Evolutionary conservation across 495 filamentous ascomycete genomes (phyloP).

Genomic region (Penicillium atrosanguineum): DNA sequence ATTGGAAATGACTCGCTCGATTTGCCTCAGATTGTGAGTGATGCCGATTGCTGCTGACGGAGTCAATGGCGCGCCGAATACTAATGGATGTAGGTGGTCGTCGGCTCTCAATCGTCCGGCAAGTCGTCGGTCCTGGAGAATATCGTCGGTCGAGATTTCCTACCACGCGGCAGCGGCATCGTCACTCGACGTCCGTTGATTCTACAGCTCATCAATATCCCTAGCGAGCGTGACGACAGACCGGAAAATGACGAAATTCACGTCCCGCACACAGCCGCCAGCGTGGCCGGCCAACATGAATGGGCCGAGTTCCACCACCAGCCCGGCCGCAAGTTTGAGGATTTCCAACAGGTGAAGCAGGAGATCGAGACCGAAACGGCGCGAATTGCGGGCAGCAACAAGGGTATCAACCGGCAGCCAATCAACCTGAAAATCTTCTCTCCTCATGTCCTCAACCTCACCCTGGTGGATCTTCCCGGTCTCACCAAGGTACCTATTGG

Average conservation of each 20-base stretch:
- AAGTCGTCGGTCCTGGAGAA: constrained; percentile 99
- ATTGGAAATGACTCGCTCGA: constrained; percentile 98
- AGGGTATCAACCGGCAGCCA: constrained; percentile 95
- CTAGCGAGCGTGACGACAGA: constrained; percentile 68
- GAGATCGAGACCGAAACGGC: constrained; percentile 98
- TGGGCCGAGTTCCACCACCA: constrained; percentile 98
- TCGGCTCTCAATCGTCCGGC: constrained; percentile 96
- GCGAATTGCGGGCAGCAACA: constrained; percentile 94
- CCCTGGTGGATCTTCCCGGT: constrained; percentile 92
- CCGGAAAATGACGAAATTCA: constrained; percentile 64
- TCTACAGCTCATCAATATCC: constrained; percentile 96
- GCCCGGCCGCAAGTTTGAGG: constrained; percentile 82
- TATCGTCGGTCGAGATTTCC: constrained; percentile 95
- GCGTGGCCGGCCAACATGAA: constrained; percentile 70
- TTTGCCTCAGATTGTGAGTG: constrained; percentile 91
- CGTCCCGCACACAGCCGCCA: constrained; percentile 66
- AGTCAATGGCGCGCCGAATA: constrained; percentile 1
- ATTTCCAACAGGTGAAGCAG: constrained; percentile 88
- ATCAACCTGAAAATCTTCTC: constrained; percentile 99
- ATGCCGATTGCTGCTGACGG: not conserved
- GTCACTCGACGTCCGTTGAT: constrained; percentile 93
- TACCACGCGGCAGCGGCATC: constrained; percentile 94
- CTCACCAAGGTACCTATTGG: constrained; percentile 98
- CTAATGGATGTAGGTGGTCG: constrained; percentile 71
- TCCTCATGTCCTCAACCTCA: constrained; percentile 93